Evolutionary conservation across 2,329 filamentous ascomycete genomes (phyloP).

Genomic region (Blastomyces gilchristii): DNA sequence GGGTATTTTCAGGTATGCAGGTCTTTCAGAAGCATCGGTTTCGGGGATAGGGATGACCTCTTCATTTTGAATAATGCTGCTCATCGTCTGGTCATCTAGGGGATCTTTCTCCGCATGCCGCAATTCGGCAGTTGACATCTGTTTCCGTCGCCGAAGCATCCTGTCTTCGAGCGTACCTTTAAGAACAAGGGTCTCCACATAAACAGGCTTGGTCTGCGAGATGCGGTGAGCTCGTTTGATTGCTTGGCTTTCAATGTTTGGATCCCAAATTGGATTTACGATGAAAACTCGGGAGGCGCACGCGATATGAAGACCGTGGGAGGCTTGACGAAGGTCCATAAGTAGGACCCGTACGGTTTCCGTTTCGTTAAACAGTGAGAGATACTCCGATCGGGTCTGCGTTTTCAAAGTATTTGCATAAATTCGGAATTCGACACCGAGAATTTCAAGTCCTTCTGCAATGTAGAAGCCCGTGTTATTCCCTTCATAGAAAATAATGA

Average conservation of each 20-base stretch:
- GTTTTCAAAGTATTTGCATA: slow-evolving; percentile 47
- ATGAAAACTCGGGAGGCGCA: slow-evolving; percentile 81
- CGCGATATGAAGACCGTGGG: slow-evolving; percentile 76
- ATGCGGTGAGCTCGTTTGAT: slow-evolving; percentile 85
- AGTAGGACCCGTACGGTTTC: slow-evolving; percentile 64
- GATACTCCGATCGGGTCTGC: slow-evolving; percentile 59
- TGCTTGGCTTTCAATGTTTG: slow-evolving; percentile 75
- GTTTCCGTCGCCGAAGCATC: slow-evolving; percentile 61
- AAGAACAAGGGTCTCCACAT: slow-evolving; percentile 77
- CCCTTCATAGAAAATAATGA: slow-evolving; percentile 84
- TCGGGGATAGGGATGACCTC: slow-evolving; percentile 36
- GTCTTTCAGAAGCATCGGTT: slow-evolving; percentile 21
- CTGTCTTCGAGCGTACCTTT: slow-evolving; percentile 73
- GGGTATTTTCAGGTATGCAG: slow-evolving; percentile 23
- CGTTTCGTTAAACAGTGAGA: slow-evolving; percentile 65
- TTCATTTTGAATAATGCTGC: slow-evolving; percentile 49
- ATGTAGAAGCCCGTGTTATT: slow-evolving; percentile 82
- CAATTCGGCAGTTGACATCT: slow-evolving; percentile 58
- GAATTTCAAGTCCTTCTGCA: slow-evolving; percentile 66
- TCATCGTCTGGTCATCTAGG: slow-evolving; percentile 50
- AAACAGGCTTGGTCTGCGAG: slow-evolving; percentile 66
- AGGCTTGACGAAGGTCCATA: slow-evolving; percentile 85
- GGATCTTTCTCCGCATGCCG: slow-evolving; percentile 47
- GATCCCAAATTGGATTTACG: slow-evolving; percentile 76
- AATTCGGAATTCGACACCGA: slow-evolving; percentile 52